These are phyloP conservation scores for Stemphylium vesicarium DNA, from an alignment of 2,329 filamentous ascomycete genomes.

Conservation along the genomic window DNA sequence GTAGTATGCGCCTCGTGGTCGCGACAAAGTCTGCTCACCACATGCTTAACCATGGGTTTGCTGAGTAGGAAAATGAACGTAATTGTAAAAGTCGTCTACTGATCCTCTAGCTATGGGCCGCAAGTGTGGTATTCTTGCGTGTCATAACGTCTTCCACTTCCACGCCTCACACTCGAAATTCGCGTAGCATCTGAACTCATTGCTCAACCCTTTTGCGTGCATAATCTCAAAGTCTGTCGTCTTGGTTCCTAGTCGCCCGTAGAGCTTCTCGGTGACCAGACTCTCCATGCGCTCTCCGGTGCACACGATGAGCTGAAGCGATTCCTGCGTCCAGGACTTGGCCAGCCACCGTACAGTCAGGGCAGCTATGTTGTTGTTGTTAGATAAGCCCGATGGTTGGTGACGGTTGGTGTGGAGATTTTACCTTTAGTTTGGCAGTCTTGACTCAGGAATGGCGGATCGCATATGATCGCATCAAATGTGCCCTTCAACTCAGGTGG, in stretches of 20 bases:
- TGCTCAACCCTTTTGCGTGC: constrained; percentile 76
- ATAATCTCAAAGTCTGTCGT: constrained; percentile 72
- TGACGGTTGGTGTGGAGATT: not conserved
- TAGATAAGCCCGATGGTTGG: constrained; percentile 1
- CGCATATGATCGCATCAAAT: constrained; percentile 73
- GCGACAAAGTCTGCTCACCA: too few relatives aligned
- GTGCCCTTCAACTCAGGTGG: constrained; percentile 66
- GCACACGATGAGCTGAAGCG: constrained; percentile 65
- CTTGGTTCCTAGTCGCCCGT: constrained; percentile 65
- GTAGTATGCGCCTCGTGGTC: too few relatives aligned
- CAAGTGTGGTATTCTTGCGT: not conserved
- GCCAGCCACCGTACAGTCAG: constrained; percentile 77
- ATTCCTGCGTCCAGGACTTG: constrained; percentile 53
- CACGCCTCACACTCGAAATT: constrained; percentile 70
- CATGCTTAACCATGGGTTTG: not conserved
- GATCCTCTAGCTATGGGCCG: not conserved
- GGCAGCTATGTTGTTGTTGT: constrained; percentile 62
- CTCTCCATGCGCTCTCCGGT: constrained; percentile 78
- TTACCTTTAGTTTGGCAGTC: constrained; percentile 81
- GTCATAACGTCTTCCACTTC: constrained; percentile 39
- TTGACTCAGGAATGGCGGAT: constrained; percentile 80
- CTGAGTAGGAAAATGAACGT: not conserved
- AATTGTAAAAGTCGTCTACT: not conserved
- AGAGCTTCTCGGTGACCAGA: constrained; percentile 68
- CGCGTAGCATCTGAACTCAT: constrained; percentile 81